phyloP scores from a whole-genome alignment of 176 grass and related monocot species.

The Carex pumila region DNA sequence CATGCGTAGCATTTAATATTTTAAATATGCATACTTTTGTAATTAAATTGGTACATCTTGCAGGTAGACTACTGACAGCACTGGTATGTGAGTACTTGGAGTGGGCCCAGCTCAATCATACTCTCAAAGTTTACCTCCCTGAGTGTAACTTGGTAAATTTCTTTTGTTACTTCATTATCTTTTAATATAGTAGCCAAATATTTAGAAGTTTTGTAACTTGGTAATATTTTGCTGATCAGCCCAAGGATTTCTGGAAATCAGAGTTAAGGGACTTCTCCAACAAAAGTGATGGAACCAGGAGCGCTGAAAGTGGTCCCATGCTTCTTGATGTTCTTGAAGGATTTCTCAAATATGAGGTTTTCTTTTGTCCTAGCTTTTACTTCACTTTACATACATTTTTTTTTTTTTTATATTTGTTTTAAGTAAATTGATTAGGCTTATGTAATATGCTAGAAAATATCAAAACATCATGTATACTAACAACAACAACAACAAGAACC shows the following conservation, averaged over 20 bases:
- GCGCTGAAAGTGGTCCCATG: conserved; percentile 70
- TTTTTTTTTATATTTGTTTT: neutral
- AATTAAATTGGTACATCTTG: conserved; percentile 17
- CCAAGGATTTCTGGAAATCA: conserved; percentile 93
- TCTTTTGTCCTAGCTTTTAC: conserved; percentile 10
- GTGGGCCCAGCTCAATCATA: conserved; percentile 87
- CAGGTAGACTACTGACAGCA: conserved; percentile 83
- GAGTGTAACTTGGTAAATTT: conserved; percentile 89
- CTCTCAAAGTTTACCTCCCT: conserved; percentile 86
- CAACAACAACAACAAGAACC: too few relatives aligned
- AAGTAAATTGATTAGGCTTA: neutral
- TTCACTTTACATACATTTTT: neutral
- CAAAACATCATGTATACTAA: neutral
- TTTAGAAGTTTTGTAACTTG: neutral
- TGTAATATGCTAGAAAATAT: neutral
- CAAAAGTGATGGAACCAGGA: conserved; percentile 63
- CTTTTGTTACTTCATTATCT: neutral
- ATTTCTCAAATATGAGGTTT: conserved; percentile 96
- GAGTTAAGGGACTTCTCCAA: conserved; percentile 67
- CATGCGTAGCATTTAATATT: conserved; percentile 5
- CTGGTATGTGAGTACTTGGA: conserved; percentile 87
- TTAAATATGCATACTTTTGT: neutral
- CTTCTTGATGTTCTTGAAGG: conserved; percentile 94
- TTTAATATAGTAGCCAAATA: neutral
- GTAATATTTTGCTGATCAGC: conserved; percentile 29